Evolutionary conservation across 2,329 filamentous ascomycete genomes (phyloP), one percentile per base, ranked within the genome.

Genomic region (Chaetomium sp.): DNA sequence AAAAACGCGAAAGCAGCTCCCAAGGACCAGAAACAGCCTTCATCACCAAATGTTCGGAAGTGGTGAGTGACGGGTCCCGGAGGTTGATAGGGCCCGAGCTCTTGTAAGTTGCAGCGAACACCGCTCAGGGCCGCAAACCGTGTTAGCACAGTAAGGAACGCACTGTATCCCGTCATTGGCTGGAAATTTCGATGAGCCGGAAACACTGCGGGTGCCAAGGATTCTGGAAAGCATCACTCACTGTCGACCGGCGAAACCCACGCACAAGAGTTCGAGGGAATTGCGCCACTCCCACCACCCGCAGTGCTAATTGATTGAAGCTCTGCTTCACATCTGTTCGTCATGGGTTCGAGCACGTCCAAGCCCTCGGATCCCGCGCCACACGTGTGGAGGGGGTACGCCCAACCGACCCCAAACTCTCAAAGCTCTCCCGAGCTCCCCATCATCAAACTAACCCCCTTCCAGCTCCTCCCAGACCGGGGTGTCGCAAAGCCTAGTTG

Each of bases 401-500:
- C 78, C 51, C 50, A 61, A 42, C 27, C 62, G 10, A 23, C 19
- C 45, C 45, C 45, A 23, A 54, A n/a, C n/a, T n/a, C 29, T 23
- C 55, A 21, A 47, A 60, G 21, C 56, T 31, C 57, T 65, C 54
- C 62, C 60, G 60, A 27, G 31, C 50, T 54, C 35, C 19, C 27
- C 25, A 25, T 27, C 7, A 16, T 25, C 29, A 65, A 57, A 57
- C 65, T 68, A 56, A 63, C 27, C 50, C 72, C 73, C 38, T 23
- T 31, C 53, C 61, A 79, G 78, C 66, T 73, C 77, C 65, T 78
- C 80, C 57, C 81, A 83, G 38, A 78, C 81, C 69, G 81, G 82
- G 72, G 77, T 96, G 78, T 96, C 93, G 70, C 88, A 91, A 74
- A 88, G 91, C 75, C 83, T 97, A 74, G 84, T 96, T 73, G 89